Evolutionary conservation across 164 flowering plant species (phyloP), one percentile per base, ranked within the genome.

Genomic region (Vitis rupestris): DNA sequence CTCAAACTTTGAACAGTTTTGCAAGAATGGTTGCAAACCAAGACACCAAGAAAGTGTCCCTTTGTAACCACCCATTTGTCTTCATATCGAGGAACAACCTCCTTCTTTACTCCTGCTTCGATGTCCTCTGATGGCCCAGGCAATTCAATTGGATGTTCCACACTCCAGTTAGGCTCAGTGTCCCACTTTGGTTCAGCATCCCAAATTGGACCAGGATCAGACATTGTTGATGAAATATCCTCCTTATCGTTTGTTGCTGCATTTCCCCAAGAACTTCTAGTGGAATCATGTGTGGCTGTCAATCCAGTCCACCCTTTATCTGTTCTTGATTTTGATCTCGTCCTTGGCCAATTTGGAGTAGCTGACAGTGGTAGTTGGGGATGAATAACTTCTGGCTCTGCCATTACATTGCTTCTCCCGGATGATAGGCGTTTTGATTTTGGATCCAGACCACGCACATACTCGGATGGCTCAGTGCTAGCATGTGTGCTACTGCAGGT

Each of bases 141-240:
- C 77, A 93, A 80, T 69, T 95, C 90, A 76, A 95, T 86, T n/a
- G 88, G 91, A 53, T 91, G 89, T 70, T 87, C 97, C 31, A 79
- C 80, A 70, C 83, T 86, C 98, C 97, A 95, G 59, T 79, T 81
- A 63, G 88, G 84, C 68, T 93, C 97, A 44, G 85, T 47, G 29
- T 96, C 99, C 98, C 98, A 95, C 81, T 88, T 91, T 56, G 99
- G 99, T 79, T 91, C 99, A 19, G 93, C 80, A 81, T 96, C 99
- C 99, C 99, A 96, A 31, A 91, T 89, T 12, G 99, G 99, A 68
- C 97, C 97, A 8, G 98, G 99, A 82, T 96, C 98, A 14, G 99
- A 96, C 82, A 93, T 73, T 70, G 99, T 96, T 50, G 99, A 96
- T 49, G 99, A 96, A 50, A 90, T 96, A 77, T 96, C 98, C 66